Conservation (phyloP, 2,329 filamentous ascomycete species). For the Stachybotrys echinatus region DNA sequence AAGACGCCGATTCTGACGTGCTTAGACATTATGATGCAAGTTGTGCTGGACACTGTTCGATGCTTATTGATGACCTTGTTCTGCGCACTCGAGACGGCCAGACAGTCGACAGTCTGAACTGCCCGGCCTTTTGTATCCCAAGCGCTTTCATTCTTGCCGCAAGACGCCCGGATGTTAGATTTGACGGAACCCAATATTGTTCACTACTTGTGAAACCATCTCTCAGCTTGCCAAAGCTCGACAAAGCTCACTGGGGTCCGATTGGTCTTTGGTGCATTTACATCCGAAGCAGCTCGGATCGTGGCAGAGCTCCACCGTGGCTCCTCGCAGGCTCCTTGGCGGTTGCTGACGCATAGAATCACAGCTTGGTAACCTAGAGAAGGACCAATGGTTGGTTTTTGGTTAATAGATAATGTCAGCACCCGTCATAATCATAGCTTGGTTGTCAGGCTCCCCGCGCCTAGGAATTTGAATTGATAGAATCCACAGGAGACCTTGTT, state of each 20-base stretch:
- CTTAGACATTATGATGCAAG: slow-evolving; percentile 8
- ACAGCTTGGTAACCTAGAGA: no score
- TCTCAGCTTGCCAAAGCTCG: no score
- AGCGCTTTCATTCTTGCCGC: not conserved
- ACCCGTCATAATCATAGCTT: no score
- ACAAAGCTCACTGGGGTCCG: not conserved
- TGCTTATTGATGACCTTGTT: no score
- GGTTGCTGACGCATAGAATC: no score
- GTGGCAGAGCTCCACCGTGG: not conserved
- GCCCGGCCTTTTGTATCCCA: not conserved
- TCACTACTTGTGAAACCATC: not conserved
- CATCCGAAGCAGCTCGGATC: not conserved
- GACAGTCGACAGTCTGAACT: no score
- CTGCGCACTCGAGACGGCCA: no score
- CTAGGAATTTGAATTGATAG: no score
- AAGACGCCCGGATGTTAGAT: not conserved
- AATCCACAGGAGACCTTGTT: no score
- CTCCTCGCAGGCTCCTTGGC: not conserved
- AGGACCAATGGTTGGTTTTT: no score
- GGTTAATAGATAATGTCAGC: no score
- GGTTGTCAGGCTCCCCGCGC: no score
- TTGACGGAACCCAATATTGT: not conserved
- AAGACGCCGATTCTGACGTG: slow-evolving; percentile 44
- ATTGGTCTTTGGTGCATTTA: not conserved
- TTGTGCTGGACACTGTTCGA: not conserved